Conservation (phyloP, 768 basidiomycete genomes). For the Pilatotrama ljubarskyi region DNA sequence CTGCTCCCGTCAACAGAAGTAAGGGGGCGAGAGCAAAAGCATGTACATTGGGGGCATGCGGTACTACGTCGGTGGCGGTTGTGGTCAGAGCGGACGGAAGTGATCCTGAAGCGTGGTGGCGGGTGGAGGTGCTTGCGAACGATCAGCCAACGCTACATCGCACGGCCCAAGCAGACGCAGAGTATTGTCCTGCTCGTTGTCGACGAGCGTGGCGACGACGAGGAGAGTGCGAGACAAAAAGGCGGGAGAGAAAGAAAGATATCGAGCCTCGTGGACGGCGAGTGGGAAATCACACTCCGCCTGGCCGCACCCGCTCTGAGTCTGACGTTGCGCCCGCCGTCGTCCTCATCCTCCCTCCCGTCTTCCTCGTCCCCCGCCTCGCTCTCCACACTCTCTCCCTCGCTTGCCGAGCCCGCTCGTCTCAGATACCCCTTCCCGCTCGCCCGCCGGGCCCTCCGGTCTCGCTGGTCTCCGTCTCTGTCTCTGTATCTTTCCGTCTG, state of each 20-base stretch:
- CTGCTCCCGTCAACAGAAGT: not conserved
- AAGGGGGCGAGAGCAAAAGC: not conserved
- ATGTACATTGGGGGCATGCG: slow-evolving; percentile 24
- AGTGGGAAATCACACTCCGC: slow-evolving; percentile 5
- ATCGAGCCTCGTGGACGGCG: slow-evolving; percentile 13
- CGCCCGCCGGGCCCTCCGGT: not conserved
- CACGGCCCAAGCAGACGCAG: not conserved
- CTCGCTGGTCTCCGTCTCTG: not conserved
- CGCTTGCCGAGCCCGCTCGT: not conserved
- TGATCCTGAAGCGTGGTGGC: not conserved
- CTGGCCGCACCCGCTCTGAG: not conserved
- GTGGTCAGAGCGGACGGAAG: not conserved
- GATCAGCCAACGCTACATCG: not conserved
- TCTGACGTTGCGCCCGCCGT: slow-evolving; percentile 5
- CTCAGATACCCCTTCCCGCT: slow-evolving; percentile 3
- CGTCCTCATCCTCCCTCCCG: not conserved
- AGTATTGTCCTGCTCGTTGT: not conserved
- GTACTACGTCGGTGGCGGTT: not conserved
- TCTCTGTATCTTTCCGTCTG: slow-evolving; percentile 5
- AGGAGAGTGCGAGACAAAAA: not conserved
- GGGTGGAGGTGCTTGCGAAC: not conserved
- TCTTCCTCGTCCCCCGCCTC: not conserved
- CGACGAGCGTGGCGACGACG: not conserved
- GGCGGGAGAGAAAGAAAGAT: not conserved
- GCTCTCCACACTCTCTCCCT: not conserved